phyloP scores from a whole-genome alignment of 371 early-diverging fungal genomes.

The Mycotypha africana region DNA sequence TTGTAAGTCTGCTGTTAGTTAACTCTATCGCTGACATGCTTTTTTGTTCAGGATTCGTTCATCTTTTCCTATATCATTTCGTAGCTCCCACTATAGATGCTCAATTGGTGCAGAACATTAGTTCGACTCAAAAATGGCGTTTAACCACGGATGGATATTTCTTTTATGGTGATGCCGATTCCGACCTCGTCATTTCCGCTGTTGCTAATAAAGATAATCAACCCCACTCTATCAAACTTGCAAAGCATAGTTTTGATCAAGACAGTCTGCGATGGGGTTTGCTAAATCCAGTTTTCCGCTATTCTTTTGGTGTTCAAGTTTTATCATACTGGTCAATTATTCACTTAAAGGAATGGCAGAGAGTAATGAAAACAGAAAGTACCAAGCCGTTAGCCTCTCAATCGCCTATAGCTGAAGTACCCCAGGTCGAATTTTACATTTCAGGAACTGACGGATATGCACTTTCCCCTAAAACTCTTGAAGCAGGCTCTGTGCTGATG shows the following conservation, averaged over 20 bases:
- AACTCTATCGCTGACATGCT: too few species aligned
- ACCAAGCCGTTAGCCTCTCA: slow-evolving; percentile 1
- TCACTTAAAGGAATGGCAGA: slow-evolving; percentile 15
- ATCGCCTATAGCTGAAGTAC: slow-evolving; percentile 29
- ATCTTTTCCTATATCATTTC: too few species aligned
- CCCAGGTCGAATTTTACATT: slow-evolving; percentile 32
- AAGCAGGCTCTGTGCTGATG: slow-evolving; percentile 23
- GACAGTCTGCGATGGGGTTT: slow-evolving; percentile 23
- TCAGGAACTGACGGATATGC: slow-evolving; percentile 25
- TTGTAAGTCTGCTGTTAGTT: slow-evolving; percentile 19
- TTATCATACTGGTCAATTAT: slow-evolving; percentile 20
- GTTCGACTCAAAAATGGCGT: slow-evolving; percentile 14
- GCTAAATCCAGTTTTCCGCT: slow-evolving; percentile 20
- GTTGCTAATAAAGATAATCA: slow-evolving; percentile 2
- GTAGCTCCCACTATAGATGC: slow-evolving; percentile 14
- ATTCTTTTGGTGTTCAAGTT: slow-evolving; percentile 14
- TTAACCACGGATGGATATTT: slow-evolving; percentile 21
- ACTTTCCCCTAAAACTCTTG: slow-evolving; percentile 25
- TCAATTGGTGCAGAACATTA: slow-evolving; percentile 8
- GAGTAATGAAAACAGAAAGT: not conserved
- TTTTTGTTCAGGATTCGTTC: not conserved
- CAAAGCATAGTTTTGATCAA: slow-evolving; percentile 10
- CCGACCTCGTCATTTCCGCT: slow-evolving; percentile 20
- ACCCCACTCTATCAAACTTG: slow-evolving; percentile 9
- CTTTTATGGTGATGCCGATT: slow-evolving; percentile 16